These are phyloP conservation scores for Glaciozyma martinii DNA, from an alignment of 768 basidiomycete species.

Conservation along the genomic window DNA sequence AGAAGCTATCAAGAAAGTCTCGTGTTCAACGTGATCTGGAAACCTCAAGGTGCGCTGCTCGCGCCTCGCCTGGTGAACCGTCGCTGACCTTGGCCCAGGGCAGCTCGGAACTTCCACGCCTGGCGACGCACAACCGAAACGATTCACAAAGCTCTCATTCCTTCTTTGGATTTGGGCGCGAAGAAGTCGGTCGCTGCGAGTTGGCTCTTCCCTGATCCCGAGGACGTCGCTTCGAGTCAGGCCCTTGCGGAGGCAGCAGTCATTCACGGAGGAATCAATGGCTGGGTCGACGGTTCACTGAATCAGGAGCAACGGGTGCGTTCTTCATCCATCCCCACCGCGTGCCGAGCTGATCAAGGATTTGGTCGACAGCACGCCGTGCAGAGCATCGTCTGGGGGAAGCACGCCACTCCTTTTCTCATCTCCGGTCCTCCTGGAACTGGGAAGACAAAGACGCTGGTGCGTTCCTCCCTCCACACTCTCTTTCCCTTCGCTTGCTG, in stretches of 20 bases:
- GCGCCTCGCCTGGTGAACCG: neutral
- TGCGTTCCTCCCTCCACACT: neutral
- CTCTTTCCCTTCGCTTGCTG: neutral
- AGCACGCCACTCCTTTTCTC: slow-evolving; percentile 35
- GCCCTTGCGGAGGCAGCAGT: too few relatives aligned
- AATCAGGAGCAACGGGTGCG: slow-evolving; percentile 38
- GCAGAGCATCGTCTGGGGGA: slow-evolving; percentile 26
- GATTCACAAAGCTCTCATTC: slow-evolving; percentile 1
- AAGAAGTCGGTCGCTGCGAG: slow-evolving; percentile 9
- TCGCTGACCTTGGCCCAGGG: neutral
- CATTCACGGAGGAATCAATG: neutral
- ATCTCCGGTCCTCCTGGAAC: slow-evolving; percentile 41
- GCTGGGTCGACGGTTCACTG: slow-evolving; percentile 34
- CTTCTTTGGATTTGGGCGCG: neutral
- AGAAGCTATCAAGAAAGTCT: slow-evolving; percentile 3
- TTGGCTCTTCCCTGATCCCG: slow-evolving; percentile 37
- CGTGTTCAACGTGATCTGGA: slow-evolving; percentile 19
- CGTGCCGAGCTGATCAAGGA: neutral
- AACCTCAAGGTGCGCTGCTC: slow-evolving; percentile 22
- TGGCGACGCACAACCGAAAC: slow-evolving; percentile 6
- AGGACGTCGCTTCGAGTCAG: slow-evolving; percentile 5
- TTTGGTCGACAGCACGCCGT: slow-evolving; percentile 31
- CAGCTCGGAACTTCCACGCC: slow-evolving; percentile 30
- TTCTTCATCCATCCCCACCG: neutral
- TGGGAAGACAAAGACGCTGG: slow-evolving; percentile 28